Percentiles rank a stretch among this genome's conserved stretches.
phyloP scores from a whole-genome alignment of 1,139 yeast species.

The Yamadazyma sp. region DNA sequence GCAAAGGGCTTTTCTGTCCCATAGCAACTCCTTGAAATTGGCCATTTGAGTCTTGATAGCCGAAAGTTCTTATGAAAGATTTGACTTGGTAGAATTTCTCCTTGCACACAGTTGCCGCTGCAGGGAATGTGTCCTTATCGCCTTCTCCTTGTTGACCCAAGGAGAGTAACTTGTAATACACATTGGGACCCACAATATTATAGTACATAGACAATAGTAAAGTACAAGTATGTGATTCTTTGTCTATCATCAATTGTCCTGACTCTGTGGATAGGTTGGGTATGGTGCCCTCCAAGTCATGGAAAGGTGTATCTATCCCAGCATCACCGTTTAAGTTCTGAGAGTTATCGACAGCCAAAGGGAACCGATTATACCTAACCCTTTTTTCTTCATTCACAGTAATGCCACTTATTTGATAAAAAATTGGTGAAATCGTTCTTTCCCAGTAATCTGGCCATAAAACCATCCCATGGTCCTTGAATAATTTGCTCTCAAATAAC shows the following conservation, averaged over 20 bases:
- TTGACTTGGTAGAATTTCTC: conserved; percentile 54
- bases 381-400: conserved; percentile 23
- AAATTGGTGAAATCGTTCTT: conserved; percentile 66
- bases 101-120: conserved; percentile 48
- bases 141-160: conserved; percentile 68
- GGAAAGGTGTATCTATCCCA: conserved; percentile 10
- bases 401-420: conserved; percentile 62
- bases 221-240: conserved; percentile 52
- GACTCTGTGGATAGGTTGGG: conserved; percentile 66
- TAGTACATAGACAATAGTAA: conserved; percentile 54
- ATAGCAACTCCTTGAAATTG: conserved; percentile 38
- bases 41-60: conserved; percentile 25
- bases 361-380: conserved; percentile 16
- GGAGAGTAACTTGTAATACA: conserved; percentile 55
- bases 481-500: conserved; percentile 55
- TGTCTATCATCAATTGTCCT: conserved; percentile 62
- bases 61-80: conserved; percentile 31
- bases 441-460: conserved; percentile 86
- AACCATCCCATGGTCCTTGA: conserved; percentile 54
- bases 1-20: conserved; percentile 38
- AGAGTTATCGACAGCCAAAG: conserved; percentile 9
- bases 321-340: conserved; percentile 9
- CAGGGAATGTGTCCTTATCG: conserved; percentile 64
- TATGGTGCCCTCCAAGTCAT: conserved; percentile 52
- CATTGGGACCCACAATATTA: conserved; percentile 58